phyloP scores from a whole-genome alignment of 2,329 filamentous ascomycete genomes.

The Ophiostoma sp. region DNA sequence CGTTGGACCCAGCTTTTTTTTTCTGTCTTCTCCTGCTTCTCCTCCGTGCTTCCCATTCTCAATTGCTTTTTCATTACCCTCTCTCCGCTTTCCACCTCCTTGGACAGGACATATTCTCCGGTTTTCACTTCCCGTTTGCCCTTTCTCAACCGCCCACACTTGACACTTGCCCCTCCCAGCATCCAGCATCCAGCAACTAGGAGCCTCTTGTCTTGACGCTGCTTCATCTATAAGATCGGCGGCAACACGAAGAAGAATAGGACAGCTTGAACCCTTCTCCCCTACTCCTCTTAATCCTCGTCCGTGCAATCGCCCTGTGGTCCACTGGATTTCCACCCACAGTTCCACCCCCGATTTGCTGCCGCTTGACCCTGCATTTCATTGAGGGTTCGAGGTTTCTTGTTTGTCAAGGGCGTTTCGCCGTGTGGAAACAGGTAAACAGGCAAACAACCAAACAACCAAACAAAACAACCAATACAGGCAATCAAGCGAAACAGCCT shows the following conservation, averaged over 20 bases:
- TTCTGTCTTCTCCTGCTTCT: background rate
- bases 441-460: background rate
- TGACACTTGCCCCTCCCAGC: background rate
- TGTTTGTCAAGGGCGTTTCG: slow-evolving; percentile 11
- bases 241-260: background rate
- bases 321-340: slow-evolving; percentile 1
- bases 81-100: slow-evolving; percentile 12
- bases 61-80: background rate
- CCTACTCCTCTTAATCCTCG: background rate
- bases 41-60: background rate
- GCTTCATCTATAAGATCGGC: slow-evolving; percentile 20
- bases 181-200: background rate
- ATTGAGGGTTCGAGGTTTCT: background rate
- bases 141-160: background rate
- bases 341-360: slow-evolving; percentile 12
- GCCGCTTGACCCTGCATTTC: slow-evolving; percentile 15
- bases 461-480: background rate
- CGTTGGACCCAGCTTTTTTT: slow-evolving; percentile 9
- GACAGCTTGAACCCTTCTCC: background rate
- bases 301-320: slow-evolving; percentile 11
- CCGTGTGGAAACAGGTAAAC: background rate
- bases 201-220: background rate
- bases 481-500: background rate
- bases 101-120: background rate
- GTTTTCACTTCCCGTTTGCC: background rate